Evolutionary conservation across 371 early-diverging fungal species (phyloP).

Genomic region (Mucor mucedo): DNA sequence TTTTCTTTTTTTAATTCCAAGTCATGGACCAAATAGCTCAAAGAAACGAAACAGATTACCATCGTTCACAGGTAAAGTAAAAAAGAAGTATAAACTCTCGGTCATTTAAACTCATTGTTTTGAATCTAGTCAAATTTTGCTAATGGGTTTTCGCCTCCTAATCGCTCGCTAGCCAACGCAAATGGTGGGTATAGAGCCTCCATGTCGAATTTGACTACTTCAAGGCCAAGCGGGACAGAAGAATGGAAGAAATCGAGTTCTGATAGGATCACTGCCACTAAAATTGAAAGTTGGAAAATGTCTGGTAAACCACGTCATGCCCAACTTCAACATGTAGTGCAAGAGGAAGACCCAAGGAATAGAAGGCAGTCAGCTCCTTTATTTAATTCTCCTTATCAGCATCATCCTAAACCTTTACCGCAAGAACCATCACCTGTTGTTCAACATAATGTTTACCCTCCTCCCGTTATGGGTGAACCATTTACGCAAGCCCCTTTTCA

Average conservation of each 20-base stretch:
- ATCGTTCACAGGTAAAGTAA: slow-evolving; percentile 7
- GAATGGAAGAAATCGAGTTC: slow-evolving; percentile 18
- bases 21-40: neutral
- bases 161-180: neutral
- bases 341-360: slow-evolving; percentile 9
- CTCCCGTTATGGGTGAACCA: neutral
- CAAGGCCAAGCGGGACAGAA: slow-evolving; percentile 15
- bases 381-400: slow-evolving; percentile 19
- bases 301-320: slow-evolving; percentile 29
- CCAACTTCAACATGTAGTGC: slow-evolving; percentile 11
- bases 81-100: neutral
- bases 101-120: too few relatives aligned
- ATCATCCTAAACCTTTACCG: slow-evolving; percentile 15
- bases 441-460: neutral
- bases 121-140: too few relatives aligned
- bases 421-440: slow-evolving; percentile 20
- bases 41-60: neutral
- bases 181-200: neutral
- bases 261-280: slow-evolving; percentile 9
- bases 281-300: slow-evolving; percentile 30
- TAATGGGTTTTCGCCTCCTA: too few relatives aligned
- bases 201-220: neutral
- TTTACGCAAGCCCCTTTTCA: slow-evolving; percentile 11
- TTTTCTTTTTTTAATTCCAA: neutral
- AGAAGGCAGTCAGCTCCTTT: slow-evolving; percentile 20